A percentile compares a stretch with the other conserved stretches of the same genome.
phyloP scores from a whole-genome alignment of 2,329 filamentous ascomycete species.

The Teratosphaeria viscida region DNA sequence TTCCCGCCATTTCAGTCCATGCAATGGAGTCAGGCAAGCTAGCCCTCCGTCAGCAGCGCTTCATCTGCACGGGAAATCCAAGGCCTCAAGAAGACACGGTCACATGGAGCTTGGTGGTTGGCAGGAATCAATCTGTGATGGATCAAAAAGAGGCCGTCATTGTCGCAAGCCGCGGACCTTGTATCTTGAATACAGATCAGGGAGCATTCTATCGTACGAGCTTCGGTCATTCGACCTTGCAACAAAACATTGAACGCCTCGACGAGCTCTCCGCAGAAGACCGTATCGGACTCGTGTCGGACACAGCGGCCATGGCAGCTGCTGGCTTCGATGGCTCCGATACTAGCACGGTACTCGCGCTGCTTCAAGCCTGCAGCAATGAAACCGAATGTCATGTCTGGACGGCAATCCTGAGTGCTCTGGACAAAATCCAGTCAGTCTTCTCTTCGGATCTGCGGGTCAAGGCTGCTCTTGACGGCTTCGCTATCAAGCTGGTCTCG shows the following conservation, averaged over 20 bases:
- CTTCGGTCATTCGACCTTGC: not conserved
- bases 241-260: not conserved
- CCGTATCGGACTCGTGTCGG: not conserved
- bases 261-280: not conserved
- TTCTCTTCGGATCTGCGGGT: not conserved
- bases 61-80: not conserved
- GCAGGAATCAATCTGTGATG: not conserved
- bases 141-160: not conserved
- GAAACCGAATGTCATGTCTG: not conserved
- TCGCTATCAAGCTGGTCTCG: not conserved
- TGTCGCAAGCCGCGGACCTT: not conserved
- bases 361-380: not conserved
- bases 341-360: not conserved
- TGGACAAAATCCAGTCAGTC: not conserved
- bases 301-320: not conserved
- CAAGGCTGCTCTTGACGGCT: not conserved
- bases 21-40: not conserved
- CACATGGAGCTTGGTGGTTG: not conserved
- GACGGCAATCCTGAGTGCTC: not conserved
- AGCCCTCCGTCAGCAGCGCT: not conserved
- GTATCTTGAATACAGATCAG: not conserved
- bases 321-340: not conserved
- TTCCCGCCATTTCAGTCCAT: not conserved
- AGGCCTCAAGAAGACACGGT: not conserved
- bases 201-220: not conserved